Base-by-base conservation (phyloP, 176 grass and related monocot genomes). In the Dactylis glomerata region DNA sequence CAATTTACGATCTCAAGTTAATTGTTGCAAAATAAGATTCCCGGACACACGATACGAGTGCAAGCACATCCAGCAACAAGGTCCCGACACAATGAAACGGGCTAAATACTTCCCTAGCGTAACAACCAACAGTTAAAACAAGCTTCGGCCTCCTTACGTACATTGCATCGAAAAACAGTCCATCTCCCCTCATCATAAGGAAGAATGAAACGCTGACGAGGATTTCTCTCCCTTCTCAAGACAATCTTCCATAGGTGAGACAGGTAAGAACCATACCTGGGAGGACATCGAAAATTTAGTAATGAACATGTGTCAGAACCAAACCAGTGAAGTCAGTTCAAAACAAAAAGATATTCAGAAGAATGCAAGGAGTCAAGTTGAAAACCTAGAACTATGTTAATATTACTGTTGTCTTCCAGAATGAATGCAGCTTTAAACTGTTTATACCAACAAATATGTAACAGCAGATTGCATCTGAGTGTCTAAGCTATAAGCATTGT, bases 91-190 rank as follows among this genome's bases (percentile, higher is more conserved):
- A 45, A 80, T 26, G n/a, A 68, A 57, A 75, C 6, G 71, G 42
- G 38, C 23, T 62, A 87, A 69, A 40, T 75, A 84, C 80, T 50
- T 87, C 80, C 59, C 57, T 80, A 87, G 86, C 55, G 74, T 40
- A 72, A 82, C 52, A 33, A 32, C 37, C 61, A 79, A 81, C n/a
- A 62, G 78, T 62, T 59, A 80, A 85, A 63, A 85, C 5, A 81
- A 57, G 40, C 10, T 58, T 72, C 16, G 9, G 70, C 61, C 40
- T 51, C 70, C 77, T 41, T 77, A 86, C 51, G 78, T 86, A 89
- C 87, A 74, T 65, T 62, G 31, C 32, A 74, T 73, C 23, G 33
- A 57, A 37, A 26, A 46, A 67, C 65, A 36, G 52, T 54, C 65
- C 42, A 10, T 66, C 45, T 49, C 73, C 80, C 55, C 55, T 24